Evolutionary conservation across 1,139 yeast species (phyloP), one percentile per base, ranked within the genome.

Genomic region (Saccharomyces hybrid): DNA sequence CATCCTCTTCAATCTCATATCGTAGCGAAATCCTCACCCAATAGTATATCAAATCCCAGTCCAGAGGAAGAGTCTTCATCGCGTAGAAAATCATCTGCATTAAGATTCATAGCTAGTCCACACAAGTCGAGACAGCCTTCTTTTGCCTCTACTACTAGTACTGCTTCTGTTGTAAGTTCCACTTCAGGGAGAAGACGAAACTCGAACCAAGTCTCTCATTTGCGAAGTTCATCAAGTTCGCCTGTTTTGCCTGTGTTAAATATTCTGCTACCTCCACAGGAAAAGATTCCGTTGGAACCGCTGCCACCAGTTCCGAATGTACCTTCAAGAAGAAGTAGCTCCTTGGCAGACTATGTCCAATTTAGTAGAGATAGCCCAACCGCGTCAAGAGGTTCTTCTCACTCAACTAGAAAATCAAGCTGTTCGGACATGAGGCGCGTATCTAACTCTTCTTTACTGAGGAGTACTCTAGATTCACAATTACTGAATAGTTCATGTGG

Each of bases 221-320:
- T 48, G 16, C 52, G 55, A 9, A 19, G 44, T 5, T 38, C 44
- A 8, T 5, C 44, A 9, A 34, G 23, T 11, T 34, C 42, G 6
- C 13, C 42, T 34, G 3, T 38, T 16, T 60, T 62, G 64, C 47
- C 67, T 50, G 34, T 55, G 52, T 47, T 61, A 55, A 51, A 77
- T 19, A 54, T 60, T 8, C 53, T 75, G 46, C 68, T 83, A 3
- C 88, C 88, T 1, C 79, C 84, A 0, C 81, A 75, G 57, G 50
- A 55, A 50, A 54, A 50, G 23, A 49, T 55, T n/a, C 67, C 67
- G 23, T 55, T 47, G 6, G 66, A 62, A 9, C 56, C 66, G 13
- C 47, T 62, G 25, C 66, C 66, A 5, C 52, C 55, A 19, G 49
- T 52, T 9, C 62, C 59, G 4, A 51, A 52, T 23, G 6, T 51